Base-by-base conservation (phyloP, 345 rosid genomes). In the Ailanthus altissimus region DNA sequence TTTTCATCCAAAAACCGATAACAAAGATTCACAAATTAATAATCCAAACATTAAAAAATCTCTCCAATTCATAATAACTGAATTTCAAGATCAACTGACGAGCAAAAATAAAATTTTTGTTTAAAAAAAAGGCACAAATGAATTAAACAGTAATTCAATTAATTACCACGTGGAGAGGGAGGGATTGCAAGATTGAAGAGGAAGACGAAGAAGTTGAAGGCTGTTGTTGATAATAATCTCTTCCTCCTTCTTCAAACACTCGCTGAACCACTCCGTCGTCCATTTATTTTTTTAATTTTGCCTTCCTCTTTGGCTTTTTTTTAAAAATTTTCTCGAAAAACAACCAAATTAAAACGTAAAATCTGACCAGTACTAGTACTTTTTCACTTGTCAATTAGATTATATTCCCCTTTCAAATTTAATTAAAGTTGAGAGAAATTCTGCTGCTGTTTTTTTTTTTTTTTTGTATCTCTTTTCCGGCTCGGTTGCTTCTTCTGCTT, bases 181-280 rank as follows among this genome's bases (percentile, higher is more conserved):
- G 98, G 43, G 95, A 91, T 74, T 90, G 98, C 32, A 94, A 97
- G 82, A 94, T 90, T 70, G 99, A 95, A 36, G 98, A 78, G 51
- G 96, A 87, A 3, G 97, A 89, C 49, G 98, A 79, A 5, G 98
- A 87, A 76, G 98, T 83, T 49, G 98, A 90, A 36, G 98, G 90
- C 40, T 83, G 94, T 60, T 91, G 98, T 69, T 88, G 97, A 88
- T 84, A 91, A 85, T 84, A 92, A 69, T 96, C 98, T 58, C 97
- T 87, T 32, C 99, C 98, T 77, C 99, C 95, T 79, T 88, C 97
- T 62, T 90, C 95, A 80, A 96, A 89, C 51, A 94, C 95, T 80
- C 98, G 90, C 86, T 96, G 97, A 47, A 96, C 97, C 63, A 96
- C 95, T 63, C 90, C 99, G 79, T 96, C 92, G 54, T 96, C 98